Conservation (phyloP, 306 rosid genomes). For the Acacia confusa region DNA sequence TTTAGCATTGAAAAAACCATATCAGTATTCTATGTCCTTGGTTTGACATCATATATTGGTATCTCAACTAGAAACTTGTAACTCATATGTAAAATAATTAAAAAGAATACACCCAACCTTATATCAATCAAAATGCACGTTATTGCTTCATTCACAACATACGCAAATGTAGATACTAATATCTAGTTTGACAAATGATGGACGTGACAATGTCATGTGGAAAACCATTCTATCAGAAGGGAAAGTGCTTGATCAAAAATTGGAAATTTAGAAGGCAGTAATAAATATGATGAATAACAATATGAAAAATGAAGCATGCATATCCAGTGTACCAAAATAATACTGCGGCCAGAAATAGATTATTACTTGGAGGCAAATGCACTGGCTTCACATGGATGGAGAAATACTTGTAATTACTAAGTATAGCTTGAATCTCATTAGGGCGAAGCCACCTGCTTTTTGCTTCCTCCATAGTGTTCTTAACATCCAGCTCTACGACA, state of each 20-base stretch:
- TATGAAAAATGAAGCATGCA: not conserved
- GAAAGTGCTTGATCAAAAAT: not conserved
- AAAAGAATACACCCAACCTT: constrained; percentile 1
- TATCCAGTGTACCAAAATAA: constrained; percentile 21
- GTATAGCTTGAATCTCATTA: constrained; percentile 90
- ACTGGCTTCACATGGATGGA: constrained; percentile 77
- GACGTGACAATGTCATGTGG: constrained; percentile 11
- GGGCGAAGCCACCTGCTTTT: constrained; percentile 94
- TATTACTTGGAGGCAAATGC: constrained; percentile 73
- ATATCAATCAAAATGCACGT: constrained; percentile 11
- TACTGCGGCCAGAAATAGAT: constrained; percentile 32
- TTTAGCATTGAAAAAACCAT: not conserved
- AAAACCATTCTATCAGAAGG: not conserved
- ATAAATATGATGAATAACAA: not conserved
- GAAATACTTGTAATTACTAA: constrained; percentile 80
- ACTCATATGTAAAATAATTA: not conserved
- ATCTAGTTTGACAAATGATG: constrained; percentile 2
- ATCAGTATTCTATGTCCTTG: not conserved
- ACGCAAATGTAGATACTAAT: constrained; percentile 5
- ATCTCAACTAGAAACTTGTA: constrained; percentile 14
- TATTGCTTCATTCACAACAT: constrained; percentile 17
- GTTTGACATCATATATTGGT: constrained; percentile 2
- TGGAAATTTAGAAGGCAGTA: constrained; percentile 1
- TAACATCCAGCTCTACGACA: constrained; percentile 72
- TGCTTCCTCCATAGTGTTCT: constrained; percentile 70